Evolutionary conservation across 2,329 filamentous ascomycete species (phyloP), one percentile per base, ranked within the genome.

Genomic region (Aureobasidium melanogenum): DNA sequence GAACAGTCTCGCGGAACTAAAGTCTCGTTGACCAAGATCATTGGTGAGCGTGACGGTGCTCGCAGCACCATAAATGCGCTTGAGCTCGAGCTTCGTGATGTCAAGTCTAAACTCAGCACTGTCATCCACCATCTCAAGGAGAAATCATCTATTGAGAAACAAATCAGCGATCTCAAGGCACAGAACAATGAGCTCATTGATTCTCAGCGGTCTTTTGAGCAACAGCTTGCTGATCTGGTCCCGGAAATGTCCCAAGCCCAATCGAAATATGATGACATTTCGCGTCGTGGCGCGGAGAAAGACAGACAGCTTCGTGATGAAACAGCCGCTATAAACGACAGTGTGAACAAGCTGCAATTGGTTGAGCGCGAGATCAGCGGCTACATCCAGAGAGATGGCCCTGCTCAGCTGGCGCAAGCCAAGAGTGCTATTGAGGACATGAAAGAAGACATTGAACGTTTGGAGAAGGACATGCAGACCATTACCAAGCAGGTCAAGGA

Each of bases 111-210:
- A 65, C 80, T 97, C 56, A 86, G 82, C 67, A 83, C 82, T 57
- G 84, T 88, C 1, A 80, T 82, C 51, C 86, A 88, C 62, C 86
- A 92, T 68, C 79, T 97, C 28, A 91, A 95, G 71, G 91, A 89
- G 74, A 96, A 92, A 76, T 81, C 82, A 41, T 82, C 83, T 46
- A 78, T 96, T 24, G 79, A 84, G 64, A 77, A 78, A 43, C 88
- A 91, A 64, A 84, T 97, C 34, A 84, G 90, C 63, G 83, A 88
- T 61, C 82, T 89, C 66, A 90, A 86, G 68, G 83, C 83, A 10
- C 82, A 87, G 44, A 89, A 86, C 65, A 72, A 69, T 24, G 82
- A 88, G 65, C 87, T 93, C 70, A 85, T 87, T 51, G 85, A 88
- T 32, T 75, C 79, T 24, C 88, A 95, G 44, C 83, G 84, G 63